Conservation (phyloP, 768 basidiomycete species). For the Filobasidium floriforme region DNA sequence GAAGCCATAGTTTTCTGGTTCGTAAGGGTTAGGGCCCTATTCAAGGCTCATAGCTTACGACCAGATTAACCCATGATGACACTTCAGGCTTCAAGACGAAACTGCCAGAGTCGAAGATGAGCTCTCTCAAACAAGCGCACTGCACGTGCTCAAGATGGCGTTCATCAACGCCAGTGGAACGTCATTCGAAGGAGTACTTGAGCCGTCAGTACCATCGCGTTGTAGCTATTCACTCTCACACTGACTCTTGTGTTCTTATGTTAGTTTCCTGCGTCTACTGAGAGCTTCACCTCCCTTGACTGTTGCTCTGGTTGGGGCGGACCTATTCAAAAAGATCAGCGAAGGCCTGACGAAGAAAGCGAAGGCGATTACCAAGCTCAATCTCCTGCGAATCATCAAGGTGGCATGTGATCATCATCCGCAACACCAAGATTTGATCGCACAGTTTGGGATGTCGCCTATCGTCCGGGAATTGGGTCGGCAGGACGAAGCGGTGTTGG, state of each 20-base stretch:
- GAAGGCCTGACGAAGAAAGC: conserved; percentile 64
- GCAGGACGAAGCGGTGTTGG: conserved; percentile 82
- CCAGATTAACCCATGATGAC: neutral
- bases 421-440: conserved; percentile 71
- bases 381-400: conserved; percentile 73
- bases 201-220: conserved; percentile 35
- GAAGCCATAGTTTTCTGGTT: conserved; percentile 87
- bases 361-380: conserved; percentile 84
- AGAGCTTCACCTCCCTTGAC: conserved; percentile 69
- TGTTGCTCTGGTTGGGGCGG: conserved; percentile 66
- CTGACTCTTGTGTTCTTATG: neutral
- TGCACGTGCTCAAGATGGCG: conserved; percentile 85
- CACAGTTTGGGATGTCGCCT: conserved; percentile 69
- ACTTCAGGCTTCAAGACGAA: conserved; percentile 80
- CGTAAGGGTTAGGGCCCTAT: conserved; percentile 28
- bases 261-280: conserved; percentile 71
- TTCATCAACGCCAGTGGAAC: conserved; percentile 44
- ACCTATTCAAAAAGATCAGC: conserved; percentile 79
- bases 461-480: conserved; percentile 73
- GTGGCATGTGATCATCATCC: conserved; percentile 85
- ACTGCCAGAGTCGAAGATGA: conserved; percentile 87
- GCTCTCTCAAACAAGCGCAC: conserved; percentile 66
- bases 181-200: conserved; percentile 41
- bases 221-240: neutral
- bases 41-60: neutral